A percentile compares a stretch with the other conserved stretches of the same genome.
These are phyloP conservation scores for Gossypium longicalyx DNA, from an alignment of 345 rosid genomes.

Conservation along the genomic window DNA sequence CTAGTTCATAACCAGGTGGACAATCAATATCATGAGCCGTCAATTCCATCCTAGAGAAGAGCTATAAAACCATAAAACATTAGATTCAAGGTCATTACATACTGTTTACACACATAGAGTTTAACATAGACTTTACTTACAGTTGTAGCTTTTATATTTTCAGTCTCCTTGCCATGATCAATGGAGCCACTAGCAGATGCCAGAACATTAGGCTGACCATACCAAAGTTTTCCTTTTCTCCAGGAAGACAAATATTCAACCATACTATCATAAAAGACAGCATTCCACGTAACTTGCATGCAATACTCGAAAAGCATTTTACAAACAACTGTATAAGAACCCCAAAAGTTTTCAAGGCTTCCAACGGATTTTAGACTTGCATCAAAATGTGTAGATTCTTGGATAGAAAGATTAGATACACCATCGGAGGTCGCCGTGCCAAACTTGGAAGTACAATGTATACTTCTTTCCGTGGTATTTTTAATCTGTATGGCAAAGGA, in stretches of 20 bases:
- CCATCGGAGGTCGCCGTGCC: slow-evolving; percentile 26
- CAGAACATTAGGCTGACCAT: slow-evolving; percentile 30
- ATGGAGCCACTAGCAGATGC: slow-evolving; percentile 17
- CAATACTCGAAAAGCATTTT: slow-evolving; percentile 56
- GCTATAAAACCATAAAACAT: slow-evolving; percentile 37
- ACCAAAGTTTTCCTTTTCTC: slow-evolving; percentile 72
- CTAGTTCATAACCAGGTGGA: slow-evolving; percentile 44
- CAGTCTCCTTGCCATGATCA: slow-evolving; percentile 20
- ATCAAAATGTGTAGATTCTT: slow-evolving; percentile 25
- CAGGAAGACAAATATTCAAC: slow-evolving; percentile 49
- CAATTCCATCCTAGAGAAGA: slow-evolving; percentile 30
- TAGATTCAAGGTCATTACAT: slow-evolving; percentile 18
- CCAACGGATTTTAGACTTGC: slow-evolving; percentile 59
- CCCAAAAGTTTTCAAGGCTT: slow-evolving; percentile 61
- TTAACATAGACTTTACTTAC: slow-evolving; percentile 25
- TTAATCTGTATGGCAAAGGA: slow-evolving; percentile 44
- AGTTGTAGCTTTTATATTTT: slow-evolving; percentile 23
- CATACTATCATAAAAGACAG: slow-evolving; percentile 68
- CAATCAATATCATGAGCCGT: slow-evolving; percentile 32
- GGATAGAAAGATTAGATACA: slow-evolving; percentile 14
- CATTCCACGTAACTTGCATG: slow-evolving; percentile 87
- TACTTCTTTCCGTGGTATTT: slow-evolving; percentile 24
- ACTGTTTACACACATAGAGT: background rate
- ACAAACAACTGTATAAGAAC: slow-evolving; percentile 50
- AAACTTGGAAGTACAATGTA: slow-evolving; percentile 18